Percentiles rank a stretch among this genome's conserved stretches.
Evolutionary conservation across 1,284 basidiomycete genomes (phyloP).

Genomic region (Cutaneotrichosporon cutaneum): DNA sequence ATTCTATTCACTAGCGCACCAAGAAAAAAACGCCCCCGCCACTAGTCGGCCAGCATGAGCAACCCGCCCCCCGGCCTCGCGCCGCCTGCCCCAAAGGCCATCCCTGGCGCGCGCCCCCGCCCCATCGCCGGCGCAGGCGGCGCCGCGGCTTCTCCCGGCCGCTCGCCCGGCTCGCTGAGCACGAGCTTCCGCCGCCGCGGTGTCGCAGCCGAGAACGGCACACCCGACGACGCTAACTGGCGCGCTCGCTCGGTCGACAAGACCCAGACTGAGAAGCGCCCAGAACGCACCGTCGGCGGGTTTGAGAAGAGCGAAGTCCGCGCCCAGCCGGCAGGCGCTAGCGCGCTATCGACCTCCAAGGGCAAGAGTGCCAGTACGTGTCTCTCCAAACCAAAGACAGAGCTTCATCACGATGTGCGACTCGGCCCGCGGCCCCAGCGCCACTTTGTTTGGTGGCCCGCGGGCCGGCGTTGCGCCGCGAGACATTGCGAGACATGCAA

Average conservation of each 20-base stretch:
- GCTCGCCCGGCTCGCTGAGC: constrained; percentile 6
- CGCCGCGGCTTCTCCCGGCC: constrained; percentile 11
- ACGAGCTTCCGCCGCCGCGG: constrained; percentile 15
- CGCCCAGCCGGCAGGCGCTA: constrained; percentile 10
- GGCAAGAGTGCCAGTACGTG: constrained; percentile 16
- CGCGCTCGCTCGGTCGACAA: constrained; percentile 23
- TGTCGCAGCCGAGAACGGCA: constrained; percentile 16
- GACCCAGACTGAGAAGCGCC: constrained; percentile 14
- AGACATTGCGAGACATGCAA: too few species aligned
- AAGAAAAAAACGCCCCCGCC: not conserved
- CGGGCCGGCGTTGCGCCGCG: too few species aligned
- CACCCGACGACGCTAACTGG: constrained; percentile 33
- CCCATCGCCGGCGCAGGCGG: constrained; percentile 31
- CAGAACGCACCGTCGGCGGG: constrained; percentile 38
- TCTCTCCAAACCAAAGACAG: too few species aligned
- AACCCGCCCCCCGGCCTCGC: not conserved
- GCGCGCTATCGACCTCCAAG: constrained; percentile 23
- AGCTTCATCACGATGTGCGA: too few species aligned
- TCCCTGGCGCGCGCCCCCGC: constrained; percentile 38
- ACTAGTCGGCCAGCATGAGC: constrained; percentile 6
- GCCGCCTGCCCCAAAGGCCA: constrained; percentile 26
- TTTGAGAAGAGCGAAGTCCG: constrained; percentile 41
- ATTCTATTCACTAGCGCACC: not conserved
- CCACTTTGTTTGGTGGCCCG: too few species aligned
- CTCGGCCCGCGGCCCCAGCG: too few species aligned